Base-by-base conservation (phyloP, 768 basidiomycete genomes). In the Mycena olivaceomarginata region DNA sequence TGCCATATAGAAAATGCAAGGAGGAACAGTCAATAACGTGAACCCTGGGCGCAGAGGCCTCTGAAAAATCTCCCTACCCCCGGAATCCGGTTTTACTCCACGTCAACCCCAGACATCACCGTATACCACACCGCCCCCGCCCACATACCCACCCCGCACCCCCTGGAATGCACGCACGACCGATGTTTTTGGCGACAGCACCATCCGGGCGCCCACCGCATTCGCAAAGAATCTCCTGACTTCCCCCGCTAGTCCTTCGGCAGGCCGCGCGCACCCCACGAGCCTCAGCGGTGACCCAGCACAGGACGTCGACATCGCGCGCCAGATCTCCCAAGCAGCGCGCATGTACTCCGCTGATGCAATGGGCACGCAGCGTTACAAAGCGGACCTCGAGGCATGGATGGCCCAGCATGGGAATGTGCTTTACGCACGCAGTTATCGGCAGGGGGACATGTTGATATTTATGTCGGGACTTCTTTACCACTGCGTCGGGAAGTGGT, bases 201-300 rank as follows among this genome's bases (percentile, higher is more conserved):
- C 67, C 3, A 37, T 63, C 1, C 37, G 67, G 39, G 60, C 67
- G 11, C 9, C 45, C 4, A 75, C 53, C 12, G 3, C 46, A 2
- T 69, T 75, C 60, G 37, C 74, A 7, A 65, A 66, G 15, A 43
- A 12, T n/a, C 48, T 75, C 1, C 2, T 51, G 15, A 4, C 16
- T 6, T 57, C 69, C 15, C 75, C 63, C 0, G 18, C 9, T 22
- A 71, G 69, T 39, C 70, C 69, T 12, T 48, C 39, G 0, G 40
- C 68, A 5, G 56, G 41, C 0, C 15, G 68, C 10, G 20, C 37
- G 9, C 59, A 56, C 13, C 41, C 45, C 1, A 20, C 22, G 4
- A 65, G 12, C 37, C 64, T 76, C 37, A 62, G 75, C 43, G 73
- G 73, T 2, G 66, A 74, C 57, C 73, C 73, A 1, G 46, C 67